Evolutionary conservation across 2,329 filamentous ascomycete genomes (phyloP).

Genomic region (Sporothrix variecibatus): DNA sequence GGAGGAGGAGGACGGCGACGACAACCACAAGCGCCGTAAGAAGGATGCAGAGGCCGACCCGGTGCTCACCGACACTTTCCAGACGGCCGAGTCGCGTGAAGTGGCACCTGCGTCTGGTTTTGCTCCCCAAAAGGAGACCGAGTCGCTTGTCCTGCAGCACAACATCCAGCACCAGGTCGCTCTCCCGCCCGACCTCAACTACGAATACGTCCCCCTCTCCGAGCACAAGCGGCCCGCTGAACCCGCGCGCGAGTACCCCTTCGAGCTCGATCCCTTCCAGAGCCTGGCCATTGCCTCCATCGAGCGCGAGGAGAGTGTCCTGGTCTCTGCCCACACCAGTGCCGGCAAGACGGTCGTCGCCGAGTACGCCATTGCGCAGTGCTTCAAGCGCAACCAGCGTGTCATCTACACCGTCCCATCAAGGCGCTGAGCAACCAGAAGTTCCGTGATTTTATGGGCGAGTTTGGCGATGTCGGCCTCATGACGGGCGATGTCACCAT

Average conservation of each 20-base stretch:
- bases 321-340: conserved; percentile 96
- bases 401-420: conserved; percentile 99
- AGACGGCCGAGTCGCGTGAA: conserved; percentile 92
- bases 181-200: conserved; percentile 88
- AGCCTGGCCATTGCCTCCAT: conserved; percentile 93
- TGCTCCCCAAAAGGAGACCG: conserved; percentile 60
- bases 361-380: conserved; percentile 97
- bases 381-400: conserved; percentile 93
- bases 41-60: conserved; percentile 64
- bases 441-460: conserved; percentile 91
- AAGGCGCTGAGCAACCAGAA: conserved; percentile 99
- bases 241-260: conserved; percentile 81
- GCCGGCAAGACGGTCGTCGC: conserved; percentile 98
- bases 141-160: conserved; percentile 82
- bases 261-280: conserved; percentile 96
- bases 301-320: conserved; percentile 90
- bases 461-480: conserved; percentile 94
- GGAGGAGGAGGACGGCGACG: conserved; percentile 45
- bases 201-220: conserved; percentile 92
- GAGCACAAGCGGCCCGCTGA: conserved; percentile 87
- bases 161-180: conserved; percentile 99
- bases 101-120: conserved; percentile 77
- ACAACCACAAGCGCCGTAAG: conserved; percentile 63
- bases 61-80: conserved; percentile 88
- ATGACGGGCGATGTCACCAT: conserved; percentile 99